Base-by-base conservation (phyloP, 1,284 basidiomycete species). In the Earliella scabrosa region DNA sequence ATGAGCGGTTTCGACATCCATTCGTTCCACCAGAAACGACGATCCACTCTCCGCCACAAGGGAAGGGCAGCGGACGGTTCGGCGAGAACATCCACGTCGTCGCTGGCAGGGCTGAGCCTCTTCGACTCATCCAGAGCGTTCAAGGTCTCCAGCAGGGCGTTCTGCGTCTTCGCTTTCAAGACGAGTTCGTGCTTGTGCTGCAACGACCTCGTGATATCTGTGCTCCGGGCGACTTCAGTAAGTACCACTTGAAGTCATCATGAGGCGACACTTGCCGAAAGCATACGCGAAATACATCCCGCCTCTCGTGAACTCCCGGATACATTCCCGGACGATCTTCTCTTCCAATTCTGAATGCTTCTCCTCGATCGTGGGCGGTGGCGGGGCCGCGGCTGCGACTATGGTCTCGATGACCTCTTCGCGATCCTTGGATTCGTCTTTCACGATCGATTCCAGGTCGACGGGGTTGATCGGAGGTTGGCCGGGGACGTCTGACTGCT, bases 21-120 rank as follows among this genome's bases (percentile, higher is more conserved):
- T 66, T 93, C 90, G 63, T 96, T 96, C 89, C 93, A 95, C 92
- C 92, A 96, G 68, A 90, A 95, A 41, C 89, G 85, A 41, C 82
- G 81, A 58, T 95, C 91, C 1, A 92, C 91, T 9, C 92, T 78
- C 36, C 91, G 79, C 92, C 93, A 95, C 5, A 95, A 78, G 0
- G 93, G 92, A 38, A 93, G 78, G 1, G 82, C 84, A 1, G 83
- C 75, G 54, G 81, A 78, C 0, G 92, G 90, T 71, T 95, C 92
- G 2, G 79, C 76, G 27, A 90, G 71, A 2, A 83, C 76, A 45
- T 87, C 79, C 7, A 82, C 71, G 24, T 76, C 75, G 47, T 77
- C 77, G 35, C 77, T 75, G 45, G 71, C 65, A 0, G 67, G 67
- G 36, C 60, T 65, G 3, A 67, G 47, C 9, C 52, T 50, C 3